Conservation (phyloP, 1,284 basidiomycete genomes). For the Ceratobasidium sp. region DNA sequence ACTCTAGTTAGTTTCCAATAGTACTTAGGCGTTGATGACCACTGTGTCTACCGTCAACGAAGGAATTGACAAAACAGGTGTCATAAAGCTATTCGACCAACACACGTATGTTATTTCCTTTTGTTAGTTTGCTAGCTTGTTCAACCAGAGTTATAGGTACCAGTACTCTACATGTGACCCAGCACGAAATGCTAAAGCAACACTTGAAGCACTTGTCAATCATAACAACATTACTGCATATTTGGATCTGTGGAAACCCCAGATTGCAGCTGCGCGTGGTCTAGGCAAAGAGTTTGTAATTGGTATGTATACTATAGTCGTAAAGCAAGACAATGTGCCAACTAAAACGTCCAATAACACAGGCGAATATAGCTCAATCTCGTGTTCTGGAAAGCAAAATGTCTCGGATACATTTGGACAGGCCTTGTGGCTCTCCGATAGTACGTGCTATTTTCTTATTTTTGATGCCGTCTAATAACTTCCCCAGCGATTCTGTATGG, state of each 20-base stretch:
- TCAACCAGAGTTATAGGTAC: slow-evolving; percentile 48
- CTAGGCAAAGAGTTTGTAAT: slow-evolving; percentile 54
- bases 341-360: background rate
- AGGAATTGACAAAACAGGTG: slow-evolving; percentile 51
- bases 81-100: slow-evolving; percentile 53
- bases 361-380: slow-evolving; percentile 54
- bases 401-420: slow-evolving; percentile 56
- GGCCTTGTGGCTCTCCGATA: slow-evolving; percentile 55
- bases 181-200: slow-evolving; percentile 53
- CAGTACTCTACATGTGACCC: slow-evolving; percentile 58
- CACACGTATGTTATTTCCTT: slow-evolving; percentile 50
- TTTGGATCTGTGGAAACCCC: slow-evolving; percentile 55
- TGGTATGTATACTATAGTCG: slow-evolving; percentile 43
- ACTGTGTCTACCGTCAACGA: slow-evolving; percentile 53
- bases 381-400: slow-evolving; percentile 56
- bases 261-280: slow-evolving; percentile 53
- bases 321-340: background rate
- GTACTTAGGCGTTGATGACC: slow-evolving; percentile 50
- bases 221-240: slow-evolving; percentile 56
- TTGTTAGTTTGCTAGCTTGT: background rate
- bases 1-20: background rate
- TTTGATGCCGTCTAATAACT: background rate
- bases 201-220: slow-evolving; percentile 53
- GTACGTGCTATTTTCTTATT: slow-evolving; percentile 45
- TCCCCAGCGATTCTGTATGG: slow-evolving; percentile 53